Evolutionary conservation across 75 land plant species (phyloP).

Genomic region (Pinus albicaulis): DNA sequence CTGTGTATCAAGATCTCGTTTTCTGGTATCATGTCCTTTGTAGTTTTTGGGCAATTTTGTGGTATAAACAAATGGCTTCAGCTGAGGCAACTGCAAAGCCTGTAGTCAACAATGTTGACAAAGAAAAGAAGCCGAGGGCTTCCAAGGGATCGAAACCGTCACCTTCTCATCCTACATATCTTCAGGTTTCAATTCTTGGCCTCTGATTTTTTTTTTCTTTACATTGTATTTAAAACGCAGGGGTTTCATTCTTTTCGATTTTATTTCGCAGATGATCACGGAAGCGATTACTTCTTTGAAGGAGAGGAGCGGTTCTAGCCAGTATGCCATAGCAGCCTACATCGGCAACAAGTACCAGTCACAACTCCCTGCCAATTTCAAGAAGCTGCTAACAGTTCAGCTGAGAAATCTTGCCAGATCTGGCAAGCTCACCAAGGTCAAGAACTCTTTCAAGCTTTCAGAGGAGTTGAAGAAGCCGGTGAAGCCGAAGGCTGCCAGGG

Average conservation of each 20-base stretch:
- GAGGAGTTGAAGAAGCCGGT: background rate
- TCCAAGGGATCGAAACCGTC: conserved; percentile 32
- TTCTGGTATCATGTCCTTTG: too few species aligned
- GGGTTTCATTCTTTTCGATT: background rate
- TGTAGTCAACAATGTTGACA: background rate
- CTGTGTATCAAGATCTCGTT: too few species aligned
- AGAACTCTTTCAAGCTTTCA: conserved; percentile 67
- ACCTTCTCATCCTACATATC: conserved; percentile 63
- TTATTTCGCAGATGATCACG: conserved; percentile 52
- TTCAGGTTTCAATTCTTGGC: conserved; percentile 32
- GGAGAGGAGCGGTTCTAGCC: conserved; percentile 80
- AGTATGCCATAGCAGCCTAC: conserved; percentile 70
- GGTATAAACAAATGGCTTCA: background rate
- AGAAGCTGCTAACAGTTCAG: conserved; percentile 57
- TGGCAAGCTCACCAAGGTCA: conserved; percentile 73
- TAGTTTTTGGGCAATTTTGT: too few species aligned
- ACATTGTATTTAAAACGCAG: background rate
- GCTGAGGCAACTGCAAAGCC: conserved; percentile 18
- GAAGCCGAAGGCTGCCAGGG: conserved; percentile 18
- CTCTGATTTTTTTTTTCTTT: background rate
- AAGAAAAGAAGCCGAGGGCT: conserved; percentile 12
- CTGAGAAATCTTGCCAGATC: conserved; percentile 53
- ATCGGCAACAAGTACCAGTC: conserved; percentile 59
- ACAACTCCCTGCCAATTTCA: conserved; percentile 60
- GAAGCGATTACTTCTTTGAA: conserved; percentile 72